Percentiles rank a stretch among this genome's conserved stretches.
phyloP scores from a whole-genome alignment of 2,329 filamentous ascomycete species.

The Fusarium sp. region DNA sequence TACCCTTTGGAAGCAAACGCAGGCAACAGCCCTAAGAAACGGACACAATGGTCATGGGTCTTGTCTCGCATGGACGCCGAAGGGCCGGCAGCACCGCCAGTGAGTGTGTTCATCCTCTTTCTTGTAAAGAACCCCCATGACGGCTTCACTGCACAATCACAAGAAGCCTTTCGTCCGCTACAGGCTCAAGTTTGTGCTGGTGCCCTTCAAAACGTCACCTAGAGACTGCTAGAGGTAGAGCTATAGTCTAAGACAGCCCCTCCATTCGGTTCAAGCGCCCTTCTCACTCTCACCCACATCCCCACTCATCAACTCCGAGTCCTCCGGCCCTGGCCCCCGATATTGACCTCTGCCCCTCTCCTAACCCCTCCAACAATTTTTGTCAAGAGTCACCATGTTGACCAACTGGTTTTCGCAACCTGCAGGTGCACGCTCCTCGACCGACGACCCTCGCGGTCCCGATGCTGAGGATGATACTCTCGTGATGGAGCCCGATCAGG shows the following conservation, averaged over 20 bases:
- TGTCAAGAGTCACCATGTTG: constrained; percentile 54
- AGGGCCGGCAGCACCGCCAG: constrained; percentile 50
- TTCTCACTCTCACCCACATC: constrained; percentile 43
- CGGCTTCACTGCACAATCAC: constrained; percentile 10
- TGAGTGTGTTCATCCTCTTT: constrained; percentile 36
- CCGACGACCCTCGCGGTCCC: constrained; percentile 64
- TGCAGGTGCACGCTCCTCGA: constrained; percentile 66
- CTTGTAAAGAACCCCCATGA: constrained; percentile 10
- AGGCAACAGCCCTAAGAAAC: constrained; percentile 29
- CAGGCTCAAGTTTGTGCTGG: constrained; percentile 14
- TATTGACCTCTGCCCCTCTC: constrained; percentile 29
- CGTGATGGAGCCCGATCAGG: constrained; percentile 90
- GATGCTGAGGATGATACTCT: constrained; percentile 77
- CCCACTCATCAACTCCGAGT: constrained; percentile 44
- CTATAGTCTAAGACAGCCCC: constrained; percentile 34
- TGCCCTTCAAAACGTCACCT: constrained; percentile 25
- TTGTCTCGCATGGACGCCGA: constrained; percentile 51
- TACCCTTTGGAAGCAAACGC: background rate
- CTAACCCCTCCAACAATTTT: constrained; percentile 37
- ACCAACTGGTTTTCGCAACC: constrained; percentile 58
- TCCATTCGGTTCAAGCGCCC: constrained; percentile 38
- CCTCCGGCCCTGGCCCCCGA: constrained; percentile 37
- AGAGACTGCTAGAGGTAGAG: constrained; percentile 21
- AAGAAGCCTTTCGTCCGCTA: constrained; percentile 6
- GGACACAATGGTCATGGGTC: constrained; percentile 51